Base-by-base conservation (phyloP, 1,139 yeast species). In the Suhomyces choctaworum region DNA sequence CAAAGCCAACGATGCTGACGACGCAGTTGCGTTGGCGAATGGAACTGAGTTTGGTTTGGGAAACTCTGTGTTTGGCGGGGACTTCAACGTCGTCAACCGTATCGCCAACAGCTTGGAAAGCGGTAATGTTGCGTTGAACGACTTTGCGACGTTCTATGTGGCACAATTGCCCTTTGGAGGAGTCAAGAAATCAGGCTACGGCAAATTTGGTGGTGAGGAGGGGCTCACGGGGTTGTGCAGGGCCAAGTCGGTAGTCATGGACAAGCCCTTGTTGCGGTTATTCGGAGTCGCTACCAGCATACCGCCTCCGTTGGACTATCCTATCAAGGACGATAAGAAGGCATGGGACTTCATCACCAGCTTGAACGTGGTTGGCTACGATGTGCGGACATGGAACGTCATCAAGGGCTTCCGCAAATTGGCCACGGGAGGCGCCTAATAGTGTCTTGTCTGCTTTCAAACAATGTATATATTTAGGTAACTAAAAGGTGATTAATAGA, bases 121-220 rank as follows among this genome's bases (percentile, higher is more conserved):
- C 36, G 98, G 98, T 16, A 92, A 88, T 52, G 96, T 92, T 29
- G 96, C 97, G 5, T 86, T 92, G 44, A 92, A 92, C 58, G 98
- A 92, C 62, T 92, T 92, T 70, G 98, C 97, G 5, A 90, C 97
- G 0, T 92, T 78, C 54, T 90, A 90, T 52, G 88, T 92, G 21
- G 92, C 97, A 46, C 97, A 92, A 62, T 71, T 37, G 14, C 40
- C 40, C 2, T 92, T 92, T 64, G 98, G 98, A 37, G 98, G 98
- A 19, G 77, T 78, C 21, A 83, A 83, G 49, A 92, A 90, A 32
- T 85, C 96, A 7, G 98, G 98, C 0, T 92, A 88, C 54, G 97
- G 97, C 36, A 90, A 89, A 57, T 92, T 92, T 65, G 96, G 96
- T 19, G 97, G 98, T 25, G 95, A 84, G 56, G 98, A 92, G 68